Conservation (phyloP, 768 basidiomycete species). For the Butyriboletus loyo region DNA sequence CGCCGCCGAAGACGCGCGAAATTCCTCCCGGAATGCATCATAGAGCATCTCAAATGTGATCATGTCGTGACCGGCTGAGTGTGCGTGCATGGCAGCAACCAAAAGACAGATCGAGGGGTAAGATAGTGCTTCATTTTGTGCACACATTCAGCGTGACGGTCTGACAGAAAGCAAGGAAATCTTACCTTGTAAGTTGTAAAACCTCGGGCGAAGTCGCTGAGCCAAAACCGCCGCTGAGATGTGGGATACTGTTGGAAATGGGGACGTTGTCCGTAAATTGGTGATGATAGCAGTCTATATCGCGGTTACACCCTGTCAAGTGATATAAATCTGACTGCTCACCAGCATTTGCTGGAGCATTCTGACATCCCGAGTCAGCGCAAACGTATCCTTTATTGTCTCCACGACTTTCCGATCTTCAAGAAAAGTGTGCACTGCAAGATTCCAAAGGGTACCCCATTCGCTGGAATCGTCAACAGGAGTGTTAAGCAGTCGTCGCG, state of each 20-base stretch:
- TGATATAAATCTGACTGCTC: conserved; percentile 23
- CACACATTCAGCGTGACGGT: neutral
- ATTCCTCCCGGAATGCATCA: conserved; percentile 73
- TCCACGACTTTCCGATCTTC: conserved; percentile 44
- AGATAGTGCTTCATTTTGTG: conserved; percentile 51
- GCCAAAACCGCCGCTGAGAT: conserved; percentile 42
- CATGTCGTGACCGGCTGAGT: conserved; percentile 69
- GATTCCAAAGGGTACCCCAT: conserved; percentile 63
- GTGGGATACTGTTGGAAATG: conserved; percentile 48
- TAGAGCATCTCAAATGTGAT: conserved; percentile 93
- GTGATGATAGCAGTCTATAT: conserved; percentile 43
- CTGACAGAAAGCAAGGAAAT: neutral
- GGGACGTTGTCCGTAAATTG: conserved; percentile 47
- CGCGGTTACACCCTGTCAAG: conserved; percentile 6
- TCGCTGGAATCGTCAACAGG: conserved; percentile 33
- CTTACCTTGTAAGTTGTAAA: conserved; percentile 54
- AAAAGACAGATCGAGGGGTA: conserved; percentile 82
- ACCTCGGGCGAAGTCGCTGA: conserved; percentile 59
- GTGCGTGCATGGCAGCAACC: conserved; percentile 77
- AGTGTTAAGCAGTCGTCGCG: conserved; percentile 42
- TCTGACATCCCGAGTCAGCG: conserved; percentile 57
- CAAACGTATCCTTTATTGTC: conserved; percentile 56
- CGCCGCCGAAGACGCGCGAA: conserved; percentile 66
- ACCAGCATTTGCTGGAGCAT: conserved; percentile 62
- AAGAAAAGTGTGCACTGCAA: conserved; percentile 56